Evolutionary conservation across 495 filamentous ascomycete species (phyloP).

Genomic region (Annulohypoxylon moriforme): DNA sequence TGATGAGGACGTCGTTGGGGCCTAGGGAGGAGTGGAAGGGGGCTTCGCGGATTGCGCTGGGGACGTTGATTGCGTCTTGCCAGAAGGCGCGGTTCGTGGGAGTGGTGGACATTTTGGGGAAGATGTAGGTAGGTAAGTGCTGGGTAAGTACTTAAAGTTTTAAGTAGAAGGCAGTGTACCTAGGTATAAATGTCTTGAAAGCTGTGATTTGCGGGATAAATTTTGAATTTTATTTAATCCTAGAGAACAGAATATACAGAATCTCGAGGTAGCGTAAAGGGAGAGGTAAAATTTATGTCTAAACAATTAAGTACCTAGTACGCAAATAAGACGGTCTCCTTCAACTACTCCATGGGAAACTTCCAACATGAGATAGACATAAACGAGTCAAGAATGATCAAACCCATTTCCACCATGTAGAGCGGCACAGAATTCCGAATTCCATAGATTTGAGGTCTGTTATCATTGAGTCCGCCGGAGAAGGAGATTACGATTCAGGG

Average conservation of each 20-base stretch:
- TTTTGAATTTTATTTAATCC: too few relatives aligned
- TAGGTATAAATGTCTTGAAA: too few relatives aligned
- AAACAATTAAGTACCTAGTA: too few relatives aligned
- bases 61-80: conserved; percentile 42
- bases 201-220: too few relatives aligned
- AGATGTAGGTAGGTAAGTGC: not conserved
- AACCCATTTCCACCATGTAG: not conserved
- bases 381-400: not conserved
- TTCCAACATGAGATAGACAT: not conserved
- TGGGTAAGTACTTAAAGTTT: too few relatives aligned
- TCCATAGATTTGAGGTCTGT: not conserved
- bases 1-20: conserved; percentile 43
- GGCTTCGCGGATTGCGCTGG: conserved; percentile 41
- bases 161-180: too few relatives aligned
- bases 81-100: conserved; percentile 43
- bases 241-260: too few relatives aligned
- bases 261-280: too few relatives aligned
- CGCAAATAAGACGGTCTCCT: too few relatives aligned
- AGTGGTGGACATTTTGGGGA: conserved; percentile 20
- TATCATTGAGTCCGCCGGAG: not conserved
- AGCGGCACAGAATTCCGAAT: conserved; percentile 2
- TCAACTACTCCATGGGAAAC: too few relatives aligned
- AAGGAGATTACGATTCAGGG: not conserved
- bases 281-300: too few relatives aligned
- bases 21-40: conserved; percentile 28